Evolutionary conservation across 2,329 filamentous ascomycete genomes (phyloP), one percentile per base, ranked within the genome.

Genomic region (Penicillium sp.): DNA sequence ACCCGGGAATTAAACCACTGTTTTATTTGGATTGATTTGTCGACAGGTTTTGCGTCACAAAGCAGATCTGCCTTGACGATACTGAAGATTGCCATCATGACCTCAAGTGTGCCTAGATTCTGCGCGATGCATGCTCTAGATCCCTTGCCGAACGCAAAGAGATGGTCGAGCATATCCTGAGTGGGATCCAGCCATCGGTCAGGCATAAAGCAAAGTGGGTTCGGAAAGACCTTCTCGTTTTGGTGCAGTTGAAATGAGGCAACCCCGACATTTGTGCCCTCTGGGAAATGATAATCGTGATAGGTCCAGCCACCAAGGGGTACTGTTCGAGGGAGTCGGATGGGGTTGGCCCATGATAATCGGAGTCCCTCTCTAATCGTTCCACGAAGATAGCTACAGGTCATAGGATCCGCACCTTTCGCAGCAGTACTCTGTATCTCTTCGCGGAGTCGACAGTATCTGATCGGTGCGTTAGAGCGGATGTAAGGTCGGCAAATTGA

Each of bases 1-100:
- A 84, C 77, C 60, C 77, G 79, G 1, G 77, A 78, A 62, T 84
- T 84, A 60, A 85, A 84, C 82, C 82, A 84, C 64, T 85, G 79
- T 27, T 75, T 69, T n/a, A 83, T 80, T 66, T 81, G 75, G 11
- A 84, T 75, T 53, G 74, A 69, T 1, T 77, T 70, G 13, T 22
- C 43, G 1, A 78, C 69, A 2, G 70, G 64, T 46, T 57, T 76
- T 2, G 79, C 80, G 2, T 80, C 80, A 4, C 71, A 67, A 19
- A 84, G 67, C 1, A 81, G 74, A 59, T 76, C 75, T 11, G 69
- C 75, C 52, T 74, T 67, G 0, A 76, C 79, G 13, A 84, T 50
- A 27, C 70, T 76, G 57, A 77, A 73, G 2, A 76, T 74, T 0
- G 75, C 76, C 61, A 76, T 65, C 24, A 67, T 75, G 49, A 83